Base-by-base conservation (phyloP, 192 early-diverging fungal species). In the Gaertneriomyces sp. region DNA sequence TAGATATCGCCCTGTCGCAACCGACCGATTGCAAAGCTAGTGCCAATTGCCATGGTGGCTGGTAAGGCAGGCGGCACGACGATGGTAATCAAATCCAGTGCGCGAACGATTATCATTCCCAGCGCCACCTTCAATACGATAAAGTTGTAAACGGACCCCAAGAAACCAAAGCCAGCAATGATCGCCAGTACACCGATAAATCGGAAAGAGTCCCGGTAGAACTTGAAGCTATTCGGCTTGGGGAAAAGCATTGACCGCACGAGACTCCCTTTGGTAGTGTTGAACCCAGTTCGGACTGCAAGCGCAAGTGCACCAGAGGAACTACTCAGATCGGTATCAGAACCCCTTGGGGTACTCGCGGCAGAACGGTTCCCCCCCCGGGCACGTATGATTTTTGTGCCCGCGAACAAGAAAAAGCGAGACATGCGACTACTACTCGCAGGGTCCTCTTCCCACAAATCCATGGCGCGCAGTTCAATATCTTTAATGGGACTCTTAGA, bases 11-110 rank as follows among this genome's bases (percentile, higher is more conserved):
- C 65, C 47, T 85, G 84, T 52, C 90, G 88, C 59, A 99, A 76
- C 9, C 96, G 83, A 4, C 76, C 70, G 43, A 98, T 90, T 12
- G 98, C 94, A 86, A 99, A 98, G 63, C 86, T 90, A 16, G 93
- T 95, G 25, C 98, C 98, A 60, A 99, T 93, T 3, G 90, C 90
- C 91, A 99, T 95, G 6, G 98, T 98, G 4, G 95, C 94, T 0
- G 98, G 98, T 38, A 99, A 73, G 0, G 98, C 95, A 0, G 95
- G 93, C 16, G 98, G 98, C 1, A 99, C 93, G 0, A 94, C 93
- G 52, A 99, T 93, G 0, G 98, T 98, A 68, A 97, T 87, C 45
- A 99, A 76, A 79, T 99, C 98, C 60, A 98, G 74, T 2, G 98
- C 95, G n/a, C 95, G 86, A 6, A 95, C 70, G 17, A 90, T 76